These are phyloP conservation scores for Colletotrichum liriopes DNA, from an alignment of 2,329 filamentous ascomycete genomes.

Conservation along the genomic window DNA sequence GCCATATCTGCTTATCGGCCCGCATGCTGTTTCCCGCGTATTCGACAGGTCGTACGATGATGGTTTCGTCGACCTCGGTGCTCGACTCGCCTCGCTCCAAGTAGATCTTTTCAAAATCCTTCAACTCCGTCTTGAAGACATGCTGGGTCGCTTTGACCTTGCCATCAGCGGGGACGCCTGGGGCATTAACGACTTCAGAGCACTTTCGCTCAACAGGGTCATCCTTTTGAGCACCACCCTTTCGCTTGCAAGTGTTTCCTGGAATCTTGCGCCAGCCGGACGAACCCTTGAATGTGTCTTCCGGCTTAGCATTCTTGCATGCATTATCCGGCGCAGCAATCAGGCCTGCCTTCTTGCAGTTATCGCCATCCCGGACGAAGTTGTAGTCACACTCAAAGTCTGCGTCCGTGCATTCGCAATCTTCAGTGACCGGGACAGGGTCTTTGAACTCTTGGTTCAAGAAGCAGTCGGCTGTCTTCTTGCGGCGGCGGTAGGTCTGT, in stretches of 20 bases:
- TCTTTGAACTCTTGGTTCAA: constrained; percentile 89
- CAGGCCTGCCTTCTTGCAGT: constrained; percentile 74
- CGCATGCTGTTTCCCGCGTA: constrained; percentile 50
- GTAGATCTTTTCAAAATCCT: constrained; percentile 75
- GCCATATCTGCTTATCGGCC: constrained; percentile 73
- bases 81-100: constrained; percentile 82
- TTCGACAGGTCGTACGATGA: constrained; percentile 68
- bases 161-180: constrained; percentile 73
- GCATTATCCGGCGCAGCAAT: constrained; percentile 78
- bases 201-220: constrained; percentile 83
- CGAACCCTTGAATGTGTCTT: constrained; percentile 84
- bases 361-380: constrained; percentile 77
- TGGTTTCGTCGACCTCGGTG: constrained; percentile 78
- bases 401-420: constrained; percentile 84
- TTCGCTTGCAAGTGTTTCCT: constrained; percentile 80
- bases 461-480: constrained; percentile 91
- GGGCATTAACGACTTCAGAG: constrained; percentile 69
- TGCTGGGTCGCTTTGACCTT: constrained; percentile 75
- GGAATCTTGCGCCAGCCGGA: constrained; percentile 96
- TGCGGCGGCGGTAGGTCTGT: constrained; percentile 88
- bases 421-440: constrained; percentile 76
- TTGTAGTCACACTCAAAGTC: constrained; percentile 99
- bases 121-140: constrained; percentile 73
- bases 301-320: constrained; percentile 76
- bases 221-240: constrained; percentile 76